Conservation (phyloP, 2,329 filamentous ascomycete species). For the Raffaelea albimanens region DNA sequence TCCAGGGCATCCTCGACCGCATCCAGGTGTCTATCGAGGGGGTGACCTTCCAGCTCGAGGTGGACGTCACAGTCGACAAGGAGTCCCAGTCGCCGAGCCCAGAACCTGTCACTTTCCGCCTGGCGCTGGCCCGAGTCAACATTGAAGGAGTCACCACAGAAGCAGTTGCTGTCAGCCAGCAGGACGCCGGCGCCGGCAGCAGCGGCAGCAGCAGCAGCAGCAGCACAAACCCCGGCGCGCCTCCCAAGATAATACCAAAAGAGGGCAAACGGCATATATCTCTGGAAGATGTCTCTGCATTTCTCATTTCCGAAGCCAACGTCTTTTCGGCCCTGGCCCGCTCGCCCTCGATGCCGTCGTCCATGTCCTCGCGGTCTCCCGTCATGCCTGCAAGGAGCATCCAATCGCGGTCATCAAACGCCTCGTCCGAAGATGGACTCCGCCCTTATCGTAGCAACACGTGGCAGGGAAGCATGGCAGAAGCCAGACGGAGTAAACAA, state of each 20-base stretch:
- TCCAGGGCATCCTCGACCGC: conserved; percentile 66
- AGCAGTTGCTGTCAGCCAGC: neutral
- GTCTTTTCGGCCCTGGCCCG: conserved; percentile 52
- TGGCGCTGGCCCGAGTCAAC: conserved; percentile 54
- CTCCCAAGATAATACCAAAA: conserved; percentile 35
- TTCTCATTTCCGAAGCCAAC: conserved; percentile 57
- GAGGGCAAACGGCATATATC: conserved; percentile 57
- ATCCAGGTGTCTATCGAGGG: conserved; percentile 56
- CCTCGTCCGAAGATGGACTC: conserved; percentile 7
- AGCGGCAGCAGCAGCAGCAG: too few relatives aligned
- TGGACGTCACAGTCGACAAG: conserved; percentile 42
- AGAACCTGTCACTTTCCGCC: conserved; percentile 53
- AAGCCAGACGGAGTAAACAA: too few relatives aligned
- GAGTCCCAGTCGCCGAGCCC: conserved; percentile 17
- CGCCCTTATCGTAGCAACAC: too few relatives aligned
- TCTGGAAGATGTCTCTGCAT: conserved; percentile 54
- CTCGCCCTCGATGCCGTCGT: conserved; percentile 50
- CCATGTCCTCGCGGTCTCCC: conserved; percentile 37
- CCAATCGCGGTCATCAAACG: conserved; percentile 10
- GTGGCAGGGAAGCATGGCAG: too few relatives aligned
- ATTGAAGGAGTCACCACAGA: conserved; percentile 55
- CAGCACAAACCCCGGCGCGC: too few relatives aligned
- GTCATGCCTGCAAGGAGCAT: neutral
- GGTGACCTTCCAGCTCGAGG: conserved; percentile 57
- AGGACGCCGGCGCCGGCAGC: too few relatives aligned